These are phyloP conservation scores for Beta corolliflora DNA, from an alignment of 179 eudicot genomes.

Conservation along the genomic window DNA sequence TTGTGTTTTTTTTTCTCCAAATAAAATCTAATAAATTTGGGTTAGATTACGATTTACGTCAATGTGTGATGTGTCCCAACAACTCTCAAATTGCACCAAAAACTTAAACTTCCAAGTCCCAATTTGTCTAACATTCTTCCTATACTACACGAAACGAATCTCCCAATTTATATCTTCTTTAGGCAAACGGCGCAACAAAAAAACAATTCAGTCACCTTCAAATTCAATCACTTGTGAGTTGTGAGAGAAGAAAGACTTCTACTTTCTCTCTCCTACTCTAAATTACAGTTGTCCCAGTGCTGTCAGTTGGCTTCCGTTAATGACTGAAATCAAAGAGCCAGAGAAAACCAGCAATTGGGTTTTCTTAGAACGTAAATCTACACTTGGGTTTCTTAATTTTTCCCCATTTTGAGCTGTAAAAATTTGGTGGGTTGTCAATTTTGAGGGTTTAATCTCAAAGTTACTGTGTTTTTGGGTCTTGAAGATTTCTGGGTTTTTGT, in stretches of 20 bases:
- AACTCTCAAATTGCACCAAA: neutral
- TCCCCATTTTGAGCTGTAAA: constrained; percentile 9
- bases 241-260: neutral
- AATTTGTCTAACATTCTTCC: constrained; percentile 25
- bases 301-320: constrained; percentile 21
- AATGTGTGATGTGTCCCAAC: neutral
- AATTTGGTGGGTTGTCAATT: constrained; percentile 20
- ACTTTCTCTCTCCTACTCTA: constrained; percentile 17
- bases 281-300: constrained; percentile 25
- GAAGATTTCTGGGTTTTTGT: neutral
- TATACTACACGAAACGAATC: constrained; percentile 39
- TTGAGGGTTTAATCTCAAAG: constrained; percentile 23
- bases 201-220: constrained; percentile 4
- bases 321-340: constrained; percentile 34
- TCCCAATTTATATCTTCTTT: constrained; percentile 16
- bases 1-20: too few species aligned
- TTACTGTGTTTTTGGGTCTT: neutral
- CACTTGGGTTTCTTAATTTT: constrained; percentile 19
- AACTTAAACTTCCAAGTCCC: neutral
- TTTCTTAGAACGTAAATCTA: constrained; percentile 24
- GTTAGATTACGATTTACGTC: constrained; percentile 11
- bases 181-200: constrained; percentile 7
- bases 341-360: constrained; percentile 34
- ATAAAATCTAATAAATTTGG: too few species aligned
- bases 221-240: too few species aligned